phyloP scores from a whole-genome alignment of 208 protist species.

The Leptomonas pyrrhocoris region DNA sequence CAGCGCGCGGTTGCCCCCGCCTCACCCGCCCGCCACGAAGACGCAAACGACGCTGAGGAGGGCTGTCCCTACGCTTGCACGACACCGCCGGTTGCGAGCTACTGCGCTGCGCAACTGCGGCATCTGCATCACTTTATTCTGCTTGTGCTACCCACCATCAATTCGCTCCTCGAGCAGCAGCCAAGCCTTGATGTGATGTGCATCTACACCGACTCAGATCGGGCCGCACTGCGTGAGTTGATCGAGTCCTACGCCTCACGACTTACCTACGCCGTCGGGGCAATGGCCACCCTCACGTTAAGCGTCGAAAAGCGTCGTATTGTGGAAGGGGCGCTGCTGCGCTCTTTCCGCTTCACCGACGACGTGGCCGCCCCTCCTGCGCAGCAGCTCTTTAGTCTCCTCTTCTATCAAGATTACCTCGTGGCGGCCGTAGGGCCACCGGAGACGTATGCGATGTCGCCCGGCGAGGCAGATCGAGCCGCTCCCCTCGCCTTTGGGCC shows the following conservation, averaged over 20 bases:
- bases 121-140: constrained; percentile 60
- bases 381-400: constrained; percentile 51
- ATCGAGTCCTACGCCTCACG: constrained; percentile 51
- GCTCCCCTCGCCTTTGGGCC: constrained; percentile 17
- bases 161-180: constrained; percentile 39
- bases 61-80: not conserved
- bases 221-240: constrained; percentile 45
- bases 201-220: constrained; percentile 60
- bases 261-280: constrained; percentile 51
- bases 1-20: constrained; percentile 24
- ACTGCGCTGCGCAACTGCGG: constrained; percentile 47
- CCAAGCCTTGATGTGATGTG: constrained; percentile 67
- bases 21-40: not conserved
- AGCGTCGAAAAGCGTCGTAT: constrained; percentile 24
- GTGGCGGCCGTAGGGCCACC: constrained; percentile 31
- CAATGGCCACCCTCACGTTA: constrained; percentile 41
- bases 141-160: constrained; percentile 62
- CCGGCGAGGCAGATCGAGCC: not conserved
- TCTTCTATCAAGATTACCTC: constrained; percentile 26
- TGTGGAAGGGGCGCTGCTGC: constrained; percentile 23
- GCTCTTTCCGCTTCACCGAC: constrained; percentile 10
- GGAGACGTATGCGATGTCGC: constrained; percentile 17
- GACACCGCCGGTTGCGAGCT: constrained; percentile 21
- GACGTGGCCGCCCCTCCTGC: constrained; percentile 13
- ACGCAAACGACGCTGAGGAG: not conserved